phyloP scores from a whole-genome alignment of 257 asterid species.

The Penstemon newberryi region DNA sequence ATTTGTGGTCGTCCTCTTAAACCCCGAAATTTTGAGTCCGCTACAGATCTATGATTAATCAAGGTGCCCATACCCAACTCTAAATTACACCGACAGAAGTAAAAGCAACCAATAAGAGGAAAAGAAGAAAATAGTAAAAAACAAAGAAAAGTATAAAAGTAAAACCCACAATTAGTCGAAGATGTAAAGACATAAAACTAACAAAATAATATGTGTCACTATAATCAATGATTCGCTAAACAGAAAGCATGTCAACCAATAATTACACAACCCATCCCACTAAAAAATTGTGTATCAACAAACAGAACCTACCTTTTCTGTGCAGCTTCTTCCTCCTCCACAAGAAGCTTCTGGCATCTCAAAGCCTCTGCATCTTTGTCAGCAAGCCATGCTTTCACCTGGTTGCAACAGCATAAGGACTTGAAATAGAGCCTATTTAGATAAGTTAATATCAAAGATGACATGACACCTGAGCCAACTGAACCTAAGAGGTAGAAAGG shows the following conservation, averaged over 20 bases:
- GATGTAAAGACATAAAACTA: background rate
- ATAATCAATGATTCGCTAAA: constrained; percentile 1
- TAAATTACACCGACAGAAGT: background rate
- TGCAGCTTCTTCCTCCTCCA: constrained; percentile 97
- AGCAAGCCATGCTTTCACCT: constrained; percentile 94
- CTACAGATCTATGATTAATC: background rate
- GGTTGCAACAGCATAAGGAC: constrained; percentile 32
- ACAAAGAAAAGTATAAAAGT: background rate
- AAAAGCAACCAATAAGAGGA: background rate
- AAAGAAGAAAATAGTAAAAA: background rate
- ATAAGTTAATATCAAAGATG: background rate
- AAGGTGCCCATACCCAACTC: background rate
- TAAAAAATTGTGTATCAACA: background rate
- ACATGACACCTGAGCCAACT: constrained; percentile 12
- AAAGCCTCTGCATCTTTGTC: constrained; percentile 95
- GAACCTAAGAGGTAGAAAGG: constrained; percentile 3
- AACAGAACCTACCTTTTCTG: constrained; percentile 56
- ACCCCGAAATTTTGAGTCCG: background rate
- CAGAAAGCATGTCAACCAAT: background rate
- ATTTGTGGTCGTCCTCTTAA: background rate
- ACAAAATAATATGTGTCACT: background rate
- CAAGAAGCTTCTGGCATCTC: constrained; percentile 89
- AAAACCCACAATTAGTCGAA: background rate
- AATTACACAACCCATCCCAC: background rate
- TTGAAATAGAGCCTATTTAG: background rate